Base-by-base conservation (phyloP, 169 alveolate species). In the Fabrea salina region DNA sequence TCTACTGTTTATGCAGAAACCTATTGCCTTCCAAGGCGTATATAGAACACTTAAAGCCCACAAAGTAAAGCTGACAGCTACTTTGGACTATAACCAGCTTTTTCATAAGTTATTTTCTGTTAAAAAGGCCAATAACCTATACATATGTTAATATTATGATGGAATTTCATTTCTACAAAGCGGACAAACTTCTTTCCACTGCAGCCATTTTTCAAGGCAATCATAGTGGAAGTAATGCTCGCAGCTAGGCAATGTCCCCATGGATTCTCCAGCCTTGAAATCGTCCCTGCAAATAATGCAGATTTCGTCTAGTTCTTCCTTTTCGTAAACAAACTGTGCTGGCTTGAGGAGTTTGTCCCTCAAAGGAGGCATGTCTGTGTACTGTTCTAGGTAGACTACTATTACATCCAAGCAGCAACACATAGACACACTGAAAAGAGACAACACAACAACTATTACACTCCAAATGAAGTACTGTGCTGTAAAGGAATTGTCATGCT, bases 181-280 rank as follows among this genome's bases (percentile, higher is more conserved):
- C 25, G 71, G 71, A 58, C 71, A 58, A 27, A 58, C 19, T 6
- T 37, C 19, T 32, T 58, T 58, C 25, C n/a, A 32, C n/a, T 58
- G 27, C 25, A 58, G 71, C 71, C 71, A 58, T 11, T 58, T 58
- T 22, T 22, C 35, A 4, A 58, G 35, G 41, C 71, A 58, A 30
- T 58, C 71, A 30, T 22, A 22, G 33, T 58, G 71, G 33, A 58
- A 58, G 49, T 37, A 37, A 58, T 58, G 71, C 71, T 32, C 71
- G 33, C 71, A 58, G 33, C 33, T 58, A 51, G 59, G 59, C 59
- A 51, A 22, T 51, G 19, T 33, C 27, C 59, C 59, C 59, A 51
- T 51, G 19, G 39, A 33, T 3, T 51, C 59, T 51, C 59, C 59
- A 22, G 19, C 59, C 27, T 51, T 51, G 22, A 51, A 51, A 22